Evolutionary conservation across 306 rosid species (phyloP).

Genomic region (Parietaria judaica): DNA sequence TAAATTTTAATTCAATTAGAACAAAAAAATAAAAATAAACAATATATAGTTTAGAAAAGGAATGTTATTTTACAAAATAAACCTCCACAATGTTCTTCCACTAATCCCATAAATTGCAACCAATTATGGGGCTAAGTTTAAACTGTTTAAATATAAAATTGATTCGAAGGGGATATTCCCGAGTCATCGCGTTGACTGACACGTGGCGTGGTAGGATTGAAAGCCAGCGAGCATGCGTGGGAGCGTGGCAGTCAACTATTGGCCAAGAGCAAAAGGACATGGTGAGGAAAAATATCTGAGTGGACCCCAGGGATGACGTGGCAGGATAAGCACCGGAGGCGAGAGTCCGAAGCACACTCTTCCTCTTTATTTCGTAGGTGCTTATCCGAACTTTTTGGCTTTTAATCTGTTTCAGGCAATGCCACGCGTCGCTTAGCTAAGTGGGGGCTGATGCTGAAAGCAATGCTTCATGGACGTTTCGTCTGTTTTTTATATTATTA

Average conservation of each 20-base stretch:
- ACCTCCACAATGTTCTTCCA: too few relatives aligned
- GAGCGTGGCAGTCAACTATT: background rate
- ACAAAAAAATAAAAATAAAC: too few relatives aligned
- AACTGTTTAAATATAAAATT: too few relatives aligned
- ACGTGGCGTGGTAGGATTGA: background rate
- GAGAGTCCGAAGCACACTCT: too few relatives aligned
- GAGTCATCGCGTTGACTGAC: background rate
- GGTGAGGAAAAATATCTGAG: background rate
- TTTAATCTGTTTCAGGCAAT: conserved; percentile 13
- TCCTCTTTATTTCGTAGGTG: background rate
- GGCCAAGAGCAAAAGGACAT: too few relatives aligned
- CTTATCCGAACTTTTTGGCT: conserved; percentile 7
- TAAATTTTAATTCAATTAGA: too few relatives aligned
- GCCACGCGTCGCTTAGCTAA: conserved; percentile 49
- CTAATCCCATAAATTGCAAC: too few relatives aligned
- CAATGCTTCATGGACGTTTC: conserved; percentile 9
- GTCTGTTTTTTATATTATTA: background rate
- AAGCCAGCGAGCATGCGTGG: background rate
- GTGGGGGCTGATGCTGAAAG: conserved; percentile 18
- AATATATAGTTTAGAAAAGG: too few relatives aligned
- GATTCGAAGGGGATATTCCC: background rate
- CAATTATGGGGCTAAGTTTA: too few relatives aligned
- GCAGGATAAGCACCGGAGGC: conserved; percentile 33
- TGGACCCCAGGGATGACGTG: conserved; percentile 22
- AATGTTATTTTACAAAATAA: too few relatives aligned